These are phyloP conservation scores for Candida endomychidarum DNA, from an alignment of 805 yeast species.

Conservation along the genomic window DNA sequence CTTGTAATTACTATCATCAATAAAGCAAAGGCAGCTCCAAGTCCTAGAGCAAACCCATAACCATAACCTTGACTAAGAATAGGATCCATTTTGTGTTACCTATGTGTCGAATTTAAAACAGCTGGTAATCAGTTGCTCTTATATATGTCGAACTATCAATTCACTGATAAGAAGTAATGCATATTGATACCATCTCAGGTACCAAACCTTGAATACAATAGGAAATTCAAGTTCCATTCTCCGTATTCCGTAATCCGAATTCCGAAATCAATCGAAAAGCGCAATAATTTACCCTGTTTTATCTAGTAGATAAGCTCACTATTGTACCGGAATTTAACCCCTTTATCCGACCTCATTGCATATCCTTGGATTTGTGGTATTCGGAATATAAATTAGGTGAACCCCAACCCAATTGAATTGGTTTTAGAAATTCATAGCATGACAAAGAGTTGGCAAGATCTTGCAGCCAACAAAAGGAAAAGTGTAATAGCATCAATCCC, in stretches of 20 bases:
- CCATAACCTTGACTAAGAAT: slow-evolving; percentile 25
- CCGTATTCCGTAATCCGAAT: slow-evolving; percentile 7
- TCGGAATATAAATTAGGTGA: neutral
- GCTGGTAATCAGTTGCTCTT: neutral
- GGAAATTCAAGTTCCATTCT: neutral
- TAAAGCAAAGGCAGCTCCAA: slow-evolving; percentile 46
- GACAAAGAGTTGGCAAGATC: slow-evolving; percentile 3
- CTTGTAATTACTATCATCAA: slow-evolving; percentile 35
- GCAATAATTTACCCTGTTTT: no score
- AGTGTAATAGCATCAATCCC: slow-evolving; percentile 5
- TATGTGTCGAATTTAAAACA: no score
- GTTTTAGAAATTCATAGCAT: neutral
- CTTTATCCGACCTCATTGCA: no score
- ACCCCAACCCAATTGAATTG: neutral
- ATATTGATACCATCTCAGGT: no score
- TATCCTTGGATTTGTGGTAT: no score
- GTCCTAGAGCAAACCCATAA: slow-evolving; percentile 44
- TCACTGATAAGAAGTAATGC: no score
- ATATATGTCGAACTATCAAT: neutral
- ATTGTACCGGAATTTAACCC: no score
- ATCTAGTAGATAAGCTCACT: neutral
- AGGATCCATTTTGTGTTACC: slow-evolving; percentile 6
- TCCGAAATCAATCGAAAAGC: neutral
- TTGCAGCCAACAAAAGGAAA: slow-evolving; percentile 1
- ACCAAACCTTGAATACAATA: no score